These are phyloP conservation scores for Phialophora tarda DNA, from an alignment of 2,329 filamentous ascomycete genomes.

Conservation along the genomic window DNA sequence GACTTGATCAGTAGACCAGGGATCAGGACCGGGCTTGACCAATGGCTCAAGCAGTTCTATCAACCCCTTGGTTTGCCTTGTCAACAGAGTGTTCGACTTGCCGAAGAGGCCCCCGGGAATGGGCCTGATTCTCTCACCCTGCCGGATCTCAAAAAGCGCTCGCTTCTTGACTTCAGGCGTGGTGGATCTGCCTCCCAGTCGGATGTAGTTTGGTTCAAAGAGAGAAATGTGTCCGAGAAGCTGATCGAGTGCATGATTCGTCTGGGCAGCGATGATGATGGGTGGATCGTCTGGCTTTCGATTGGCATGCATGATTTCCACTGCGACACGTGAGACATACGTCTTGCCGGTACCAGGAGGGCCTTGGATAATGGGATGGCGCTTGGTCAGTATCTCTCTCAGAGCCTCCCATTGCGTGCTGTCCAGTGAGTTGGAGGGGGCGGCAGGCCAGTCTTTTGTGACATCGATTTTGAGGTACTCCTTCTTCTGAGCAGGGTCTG, in stretches of 20 bases:
- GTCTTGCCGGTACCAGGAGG: conserved; percentile 84
- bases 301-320: conserved; percentile 70
- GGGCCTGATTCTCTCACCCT: conserved; percentile 42
- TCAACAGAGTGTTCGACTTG: conserved; percentile 51
- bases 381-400: conserved; percentile 70
- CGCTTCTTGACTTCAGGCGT: conserved; percentile 68
- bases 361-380: conserved; percentile 79
- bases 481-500: conserved; percentile 47
- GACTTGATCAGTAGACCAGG: conserved; percentile 57
- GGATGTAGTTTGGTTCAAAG: conserved; percentile 68
- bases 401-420: conserved; percentile 73
- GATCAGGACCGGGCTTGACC: conserved; percentile 41
- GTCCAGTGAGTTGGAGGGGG: conserved; percentile 62
- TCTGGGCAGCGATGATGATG: conserved; percentile 82
- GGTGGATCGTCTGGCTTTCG: conserved; percentile 64
- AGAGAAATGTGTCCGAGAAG: conserved; percentile 68
- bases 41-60: conserved; percentile 53
- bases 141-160: conserved; percentile 68
- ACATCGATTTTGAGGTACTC: conserved; percentile 59
- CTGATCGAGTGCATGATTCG: conserved; percentile 89
- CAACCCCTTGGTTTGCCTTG: conserved; percentile 51
- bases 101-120: conserved; percentile 50
- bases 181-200: conserved; percentile 72
- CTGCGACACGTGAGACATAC: conserved; percentile 73
- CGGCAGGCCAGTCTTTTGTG: conserved; percentile 60